Evolutionary conservation across 305 asterid genomes (phyloP), one percentile per base, ranked within the genome.

Genomic region (Petunia hybrid): DNA sequence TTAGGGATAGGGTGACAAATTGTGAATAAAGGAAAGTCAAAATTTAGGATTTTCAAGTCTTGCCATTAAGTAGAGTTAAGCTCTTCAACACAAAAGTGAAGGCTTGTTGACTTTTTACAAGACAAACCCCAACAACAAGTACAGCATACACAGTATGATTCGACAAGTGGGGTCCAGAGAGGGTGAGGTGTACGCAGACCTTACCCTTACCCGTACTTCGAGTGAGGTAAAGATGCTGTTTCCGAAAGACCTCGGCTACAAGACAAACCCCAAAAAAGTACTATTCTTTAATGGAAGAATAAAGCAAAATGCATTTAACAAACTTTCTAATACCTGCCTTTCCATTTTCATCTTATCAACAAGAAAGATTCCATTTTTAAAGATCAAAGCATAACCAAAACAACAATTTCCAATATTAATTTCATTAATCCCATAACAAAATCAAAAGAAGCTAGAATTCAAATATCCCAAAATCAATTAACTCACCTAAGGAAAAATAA

Each of bases 321-420:
- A 53, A 13, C 8, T 5, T 36, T 51, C 48, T 10, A 6, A 53
- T 14, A 31, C 62, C 16, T 10, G 42, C 4, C 5, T 31, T 3
- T 8, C 77, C 77, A 70, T 22, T 46, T 71, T 71, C 8, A 31
- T 71, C 3, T 48, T 31, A 71, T 43, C 36, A 51, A 68, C 76
- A 43, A 14, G 1, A 68, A 8, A n/a, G 51, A 73, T 1, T 35
- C 35, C 5, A 40, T 13, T 48, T 48, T 51, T 73, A 46, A 36
- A 13, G 46, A 73, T 51, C 5, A 53, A 13, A 53, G 45, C 36
- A 74, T 36, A 74, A 66, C 12, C 36, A 66, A 40, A 22, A 22
- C 31, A 22, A 22, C 31, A 22, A 22, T 22, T 22, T 22, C 31
- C 16, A 22, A 5, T 5, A 51, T 71, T 14, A 51, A 73, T 73